Base-by-base conservation (phyloP, 163 green algal genomes). In the Smithsoniella earleae region DNA sequence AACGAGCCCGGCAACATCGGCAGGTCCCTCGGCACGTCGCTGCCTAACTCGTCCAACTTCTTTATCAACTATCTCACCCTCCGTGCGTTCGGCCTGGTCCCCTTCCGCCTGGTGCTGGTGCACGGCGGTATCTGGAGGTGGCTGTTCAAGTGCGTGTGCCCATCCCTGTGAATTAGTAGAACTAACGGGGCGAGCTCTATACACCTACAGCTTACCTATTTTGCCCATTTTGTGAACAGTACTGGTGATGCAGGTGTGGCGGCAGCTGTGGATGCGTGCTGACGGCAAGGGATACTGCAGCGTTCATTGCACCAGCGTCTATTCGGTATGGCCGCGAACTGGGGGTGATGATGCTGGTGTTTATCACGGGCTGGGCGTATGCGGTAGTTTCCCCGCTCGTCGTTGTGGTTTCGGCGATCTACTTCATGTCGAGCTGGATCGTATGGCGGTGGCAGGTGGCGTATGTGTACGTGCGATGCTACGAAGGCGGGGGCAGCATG, bases 31-130 rank as follows among this genome's bases (percentile, higher is more conserved):
- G 89, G 90, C 2, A 74, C 74, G 1, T 85, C 83, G 33, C 80
- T 96, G 49, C 90, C 91, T 13, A 77, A 81, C n/a, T 87, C 84
- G 44, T 88, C 80, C 76, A 96, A 96, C 82, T 96, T 94, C 82
- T 96, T 96, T 82, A 84, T 96, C 63, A 87, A 90, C 74, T 94
- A 90, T 75, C 79, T 95, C 6, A 79, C 81, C 34, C 79, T 85
- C 64, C 77, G 84, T 2, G 87, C 80, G 2, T 69, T 90, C 30
- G 83, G 86, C 33, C 78, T 86, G 30, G 72, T 87, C n/a, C 83
- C 85, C n/a, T 76, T 91, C 73, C 77, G 84, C 36, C 64, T 88
- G 28, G 77, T 85, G 36, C 77, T 81, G n/a, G 34, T 69, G 63
- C 74, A 78, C 63, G 62, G 62, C 22, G 46, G 46, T 16, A 37